Conservation (phyloP, 2,329 filamentous ascomycete species). For the Apiospora saccharicola region DNA sequence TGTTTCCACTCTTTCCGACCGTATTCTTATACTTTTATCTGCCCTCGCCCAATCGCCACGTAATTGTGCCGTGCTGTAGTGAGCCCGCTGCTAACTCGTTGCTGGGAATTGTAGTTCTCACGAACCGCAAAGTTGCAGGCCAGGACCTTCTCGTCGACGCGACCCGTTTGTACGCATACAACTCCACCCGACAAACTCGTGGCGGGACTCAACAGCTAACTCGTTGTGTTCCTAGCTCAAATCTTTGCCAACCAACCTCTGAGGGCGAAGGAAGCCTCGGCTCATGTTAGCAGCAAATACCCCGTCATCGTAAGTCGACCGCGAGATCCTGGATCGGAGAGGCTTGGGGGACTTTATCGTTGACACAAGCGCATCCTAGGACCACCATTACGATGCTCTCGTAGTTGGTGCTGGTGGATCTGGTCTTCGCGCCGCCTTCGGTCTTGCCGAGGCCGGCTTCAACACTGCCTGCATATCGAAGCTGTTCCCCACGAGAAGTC, state of each 20-base stretch:
- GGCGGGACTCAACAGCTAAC: conserved; percentile 29
- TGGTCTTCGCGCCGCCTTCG: conserved; percentile 83
- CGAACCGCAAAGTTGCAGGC: conserved; percentile 68
- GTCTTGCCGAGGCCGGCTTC: conserved; percentile 87
- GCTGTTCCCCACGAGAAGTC: conserved; percentile 84
- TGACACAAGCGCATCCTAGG: conserved; percentile 55
- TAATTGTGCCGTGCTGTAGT: not conserved
- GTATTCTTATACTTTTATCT: conserved; percentile 27
- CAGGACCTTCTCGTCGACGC: conserved; percentile 87
- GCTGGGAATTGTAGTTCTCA: conserved; percentile 60
- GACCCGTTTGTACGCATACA: conserved; percentile 71
- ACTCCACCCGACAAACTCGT: not conserved
- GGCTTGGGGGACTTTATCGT: conserved; percentile 30
- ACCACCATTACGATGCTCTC: conserved; percentile 98
- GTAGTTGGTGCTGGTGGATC: conserved; percentile 88
- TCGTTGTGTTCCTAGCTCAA: conserved; percentile 62
- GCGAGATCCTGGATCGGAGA: not conserved
- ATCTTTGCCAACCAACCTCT: conserved; percentile 87
- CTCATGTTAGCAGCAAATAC: conserved; percentile 88
- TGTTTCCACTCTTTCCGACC: conserved; percentile 42
- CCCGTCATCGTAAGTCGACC: conserved; percentile 80
- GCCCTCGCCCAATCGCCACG: not conserved
- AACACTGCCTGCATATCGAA: conserved; percentile 89
- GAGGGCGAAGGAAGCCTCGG: conserved; percentile 90
- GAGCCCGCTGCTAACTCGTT: not conserved